phyloP scores from a whole-genome alignment of 345 rosid species.

The Eutrema japonicum region DNA sequence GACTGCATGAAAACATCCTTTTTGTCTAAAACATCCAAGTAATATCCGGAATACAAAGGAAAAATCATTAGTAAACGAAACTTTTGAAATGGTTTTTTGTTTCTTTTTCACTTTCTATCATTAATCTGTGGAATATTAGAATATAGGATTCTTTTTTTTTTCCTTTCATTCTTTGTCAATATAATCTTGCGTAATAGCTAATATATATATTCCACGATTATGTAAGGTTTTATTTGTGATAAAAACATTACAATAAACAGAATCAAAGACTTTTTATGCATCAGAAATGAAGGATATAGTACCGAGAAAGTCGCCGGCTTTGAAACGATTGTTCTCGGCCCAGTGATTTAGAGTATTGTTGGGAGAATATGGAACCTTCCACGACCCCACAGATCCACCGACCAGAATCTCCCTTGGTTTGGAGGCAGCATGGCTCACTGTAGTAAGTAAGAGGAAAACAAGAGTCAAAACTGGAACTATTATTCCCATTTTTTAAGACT shows the following conservation, averaged over 20 bases:
- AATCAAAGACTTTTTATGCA: background rate
- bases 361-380: slow-evolving; percentile 59
- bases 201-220: too few species aligned
- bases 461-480: slow-evolving; percentile 38
- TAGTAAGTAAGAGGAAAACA: slow-evolving; percentile 32
- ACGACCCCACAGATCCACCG: slow-evolving; percentile 58
- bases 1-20: slow-evolving; percentile 7
- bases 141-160: too few species aligned
- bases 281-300: slow-evolving; percentile 7
- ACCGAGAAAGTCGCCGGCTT: slow-evolving; percentile 56
- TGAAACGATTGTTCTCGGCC: slow-evolving; percentile 51
- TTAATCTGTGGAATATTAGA: too few species aligned
- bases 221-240: too few species aligned
- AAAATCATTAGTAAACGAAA: background rate
- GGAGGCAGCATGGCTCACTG: slow-evolving; percentile 47
- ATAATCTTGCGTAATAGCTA: too few species aligned
- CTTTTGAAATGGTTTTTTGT: too few species aligned
- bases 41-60: background rate
- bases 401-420: slow-evolving; percentile 47
- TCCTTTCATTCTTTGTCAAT: too few species aligned
- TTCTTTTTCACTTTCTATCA: too few species aligned
- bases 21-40: background rate
- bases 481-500: background rate
- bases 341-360: slow-evolving; percentile 48
- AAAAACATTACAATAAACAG: background rate